phyloP scores from a whole-genome alignment of 78 protist species.

The Chrysochromulina parva region DNA sequence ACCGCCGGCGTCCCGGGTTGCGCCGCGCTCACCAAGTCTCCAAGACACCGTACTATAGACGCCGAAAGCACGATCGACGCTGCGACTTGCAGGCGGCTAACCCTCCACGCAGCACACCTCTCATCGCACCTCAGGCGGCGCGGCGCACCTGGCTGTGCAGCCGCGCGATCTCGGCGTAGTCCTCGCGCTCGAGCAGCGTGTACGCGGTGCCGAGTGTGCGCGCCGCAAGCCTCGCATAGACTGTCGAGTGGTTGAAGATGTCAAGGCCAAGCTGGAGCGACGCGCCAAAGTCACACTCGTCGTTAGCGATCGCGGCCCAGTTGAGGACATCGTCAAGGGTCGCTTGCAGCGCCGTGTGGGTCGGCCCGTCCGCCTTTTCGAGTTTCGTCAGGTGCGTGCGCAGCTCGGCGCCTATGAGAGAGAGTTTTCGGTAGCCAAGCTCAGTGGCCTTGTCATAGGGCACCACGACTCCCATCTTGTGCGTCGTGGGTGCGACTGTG shows the following conservation, averaged over 20 bases:
- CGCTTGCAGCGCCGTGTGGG: neutral
- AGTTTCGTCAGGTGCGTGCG: neutral
- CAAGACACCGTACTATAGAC: no score
- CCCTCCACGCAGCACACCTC: no score
- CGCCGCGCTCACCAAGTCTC: no score
- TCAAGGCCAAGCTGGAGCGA: neutral
- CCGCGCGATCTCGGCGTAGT: neutral
- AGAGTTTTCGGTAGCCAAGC: neutral
- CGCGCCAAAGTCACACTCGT: constrained; percentile 13
- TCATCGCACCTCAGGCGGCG: no score
- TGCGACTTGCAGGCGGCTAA: no score
- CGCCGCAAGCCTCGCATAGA: neutral
- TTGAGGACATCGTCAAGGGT: neutral
- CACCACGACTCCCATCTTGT: neutral
- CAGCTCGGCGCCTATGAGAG: neutral
- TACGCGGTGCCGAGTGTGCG: neutral
- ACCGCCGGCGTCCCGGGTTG: no score
- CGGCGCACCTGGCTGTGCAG: no score
- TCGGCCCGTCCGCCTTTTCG: neutral
- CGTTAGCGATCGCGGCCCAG: neutral
- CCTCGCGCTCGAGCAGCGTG: neutral
- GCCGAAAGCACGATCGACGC: no score
- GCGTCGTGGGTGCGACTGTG: no score
- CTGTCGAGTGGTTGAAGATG: neutral
- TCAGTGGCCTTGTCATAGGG: neutral